Conservation (phyloP, 2,329 filamentous ascomycete genomes). For the Penicillium polonicum region DNA sequence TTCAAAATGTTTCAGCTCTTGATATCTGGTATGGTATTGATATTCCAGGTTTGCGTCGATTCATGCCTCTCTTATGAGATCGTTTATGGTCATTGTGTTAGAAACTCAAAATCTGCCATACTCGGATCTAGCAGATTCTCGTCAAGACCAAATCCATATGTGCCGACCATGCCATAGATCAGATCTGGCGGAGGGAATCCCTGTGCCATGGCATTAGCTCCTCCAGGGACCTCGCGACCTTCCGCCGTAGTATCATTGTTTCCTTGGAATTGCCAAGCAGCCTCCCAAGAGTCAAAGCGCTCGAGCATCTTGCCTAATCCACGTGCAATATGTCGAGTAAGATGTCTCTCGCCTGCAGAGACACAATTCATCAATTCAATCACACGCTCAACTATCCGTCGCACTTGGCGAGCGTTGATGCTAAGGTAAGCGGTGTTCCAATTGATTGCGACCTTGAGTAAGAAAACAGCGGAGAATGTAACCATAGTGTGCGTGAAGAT, state of each 20-base stretch:
- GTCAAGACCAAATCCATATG: conserved; percentile 44
- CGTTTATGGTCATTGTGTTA: conserved; percentile 29
- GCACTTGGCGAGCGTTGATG: conserved; percentile 40
- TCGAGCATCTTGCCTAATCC: conserved; percentile 45
- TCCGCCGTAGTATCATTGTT: conserved; percentile 14
- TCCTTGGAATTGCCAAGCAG: conserved; percentile 30
- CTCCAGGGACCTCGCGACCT: conserved; percentile 37
- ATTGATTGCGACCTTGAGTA: conserved; percentile 47
- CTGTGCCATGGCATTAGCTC: conserved; percentile 43
- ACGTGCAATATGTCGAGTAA: conserved; percentile 44
- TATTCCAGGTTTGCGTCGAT: not conserved
- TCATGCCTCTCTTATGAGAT: not conserved
- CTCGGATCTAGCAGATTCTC: conserved; percentile 44
- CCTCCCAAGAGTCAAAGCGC: conserved; percentile 43
- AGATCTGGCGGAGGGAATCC: conserved; percentile 43
- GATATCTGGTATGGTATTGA: not conserved
- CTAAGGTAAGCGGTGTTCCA: conserved; percentile 45
- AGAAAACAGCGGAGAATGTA: conserved; percentile 47
- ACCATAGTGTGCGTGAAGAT: conserved; percentile 49
- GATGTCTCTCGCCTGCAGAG: conserved; percentile 43
- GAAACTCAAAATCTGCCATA: conserved; percentile 43
- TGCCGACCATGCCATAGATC: conserved; percentile 46
- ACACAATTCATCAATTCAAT: conserved; percentile 43
- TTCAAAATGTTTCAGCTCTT: not conserved
- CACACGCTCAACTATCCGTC: conserved; percentile 40